Evolutionary conservation across 331 rosid species (phyloP).

Genomic region (Spiraea crenata): DNA sequence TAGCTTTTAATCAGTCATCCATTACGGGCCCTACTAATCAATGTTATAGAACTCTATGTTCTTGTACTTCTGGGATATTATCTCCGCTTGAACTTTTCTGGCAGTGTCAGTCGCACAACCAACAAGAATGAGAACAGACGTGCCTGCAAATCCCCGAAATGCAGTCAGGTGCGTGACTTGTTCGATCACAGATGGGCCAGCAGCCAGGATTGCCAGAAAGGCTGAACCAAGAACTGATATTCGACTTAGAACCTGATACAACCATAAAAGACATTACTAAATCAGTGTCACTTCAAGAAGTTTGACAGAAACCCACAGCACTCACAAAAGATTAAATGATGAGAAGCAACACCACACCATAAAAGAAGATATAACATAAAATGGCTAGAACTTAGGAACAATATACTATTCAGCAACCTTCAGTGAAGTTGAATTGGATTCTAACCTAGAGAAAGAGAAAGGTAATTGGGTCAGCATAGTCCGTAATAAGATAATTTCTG

Average conservation of each 20-base stretch:
- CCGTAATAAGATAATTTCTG: not conserved
- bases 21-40: slow-evolving; percentile 52
- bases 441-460: not conserved
- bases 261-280: slow-evolving; percentile 7
- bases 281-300: slow-evolving; percentile 10
- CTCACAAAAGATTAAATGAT: not conserved
- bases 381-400: not conserved
- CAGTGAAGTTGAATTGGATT: not conserved
- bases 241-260: slow-evolving; percentile 74
- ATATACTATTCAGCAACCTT: not conserved
- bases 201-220: slow-evolving; percentile 90
- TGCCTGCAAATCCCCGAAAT: slow-evolving; percentile 93
- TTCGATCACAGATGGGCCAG: slow-evolving; percentile 85
- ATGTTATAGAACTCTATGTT: slow-evolving; percentile 88
- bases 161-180: slow-evolving; percentile 91
- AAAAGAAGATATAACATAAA: not conserved
- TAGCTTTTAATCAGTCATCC: slow-evolving; percentile 9
- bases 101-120: slow-evolving; percentile 98
- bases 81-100: slow-evolving; percentile 90
- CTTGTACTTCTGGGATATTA: slow-evolving; percentile 90
- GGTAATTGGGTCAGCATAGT: not conserved
- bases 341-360: not conserved
- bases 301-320: not conserved
- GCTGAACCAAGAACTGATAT: slow-evolving; percentile 94
- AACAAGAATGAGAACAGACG: slow-evolving; percentile 93